Percentiles rank a stretch among this genome's conserved stretches.
Conservation (phyloP, 345 rosid species). For the Rubroshorea leprosula region DNA sequence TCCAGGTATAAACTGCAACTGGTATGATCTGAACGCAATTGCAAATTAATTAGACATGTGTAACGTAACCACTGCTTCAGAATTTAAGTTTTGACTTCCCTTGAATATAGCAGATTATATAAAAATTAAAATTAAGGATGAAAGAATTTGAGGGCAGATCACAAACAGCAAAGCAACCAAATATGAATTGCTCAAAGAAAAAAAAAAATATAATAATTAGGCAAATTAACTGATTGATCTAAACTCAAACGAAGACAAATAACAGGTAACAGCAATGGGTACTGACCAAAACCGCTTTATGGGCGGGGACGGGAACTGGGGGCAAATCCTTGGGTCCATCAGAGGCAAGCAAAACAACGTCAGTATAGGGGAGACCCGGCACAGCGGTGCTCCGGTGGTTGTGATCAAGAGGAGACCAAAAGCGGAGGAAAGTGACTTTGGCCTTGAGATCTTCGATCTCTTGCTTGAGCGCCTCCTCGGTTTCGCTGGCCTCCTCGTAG, state of each 20-base stretch:
- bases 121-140: neutral
- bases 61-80: neutral
- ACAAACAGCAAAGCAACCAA: neutral
- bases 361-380: slow-evolving; percentile 36
- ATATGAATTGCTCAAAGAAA: no score
- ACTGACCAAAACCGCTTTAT: slow-evolving; percentile 60
- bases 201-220: no score
- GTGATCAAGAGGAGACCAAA: slow-evolving; percentile 44
- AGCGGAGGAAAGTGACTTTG: slow-evolving; percentile 53
- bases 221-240: no score
- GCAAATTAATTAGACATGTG: neutral
- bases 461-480: slow-evolving; percentile 65
- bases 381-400: slow-evolving; percentile 11
- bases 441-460: slow-evolving; percentile 77
- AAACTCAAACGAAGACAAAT: no score
- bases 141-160: neutral
- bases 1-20: neutral
- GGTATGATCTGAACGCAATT: neutral
- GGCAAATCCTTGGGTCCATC: slow-evolving; percentile 29
- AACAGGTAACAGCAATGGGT: no score
- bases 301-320: slow-evolving; percentile 56
- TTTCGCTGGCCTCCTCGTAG: slow-evolving; percentile 4
- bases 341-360: slow-evolving; percentile 60
- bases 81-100: no score
- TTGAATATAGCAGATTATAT: no score